Conservation (phyloP, 768 basidiomycete species). For the Pholiota microspora region DNA sequence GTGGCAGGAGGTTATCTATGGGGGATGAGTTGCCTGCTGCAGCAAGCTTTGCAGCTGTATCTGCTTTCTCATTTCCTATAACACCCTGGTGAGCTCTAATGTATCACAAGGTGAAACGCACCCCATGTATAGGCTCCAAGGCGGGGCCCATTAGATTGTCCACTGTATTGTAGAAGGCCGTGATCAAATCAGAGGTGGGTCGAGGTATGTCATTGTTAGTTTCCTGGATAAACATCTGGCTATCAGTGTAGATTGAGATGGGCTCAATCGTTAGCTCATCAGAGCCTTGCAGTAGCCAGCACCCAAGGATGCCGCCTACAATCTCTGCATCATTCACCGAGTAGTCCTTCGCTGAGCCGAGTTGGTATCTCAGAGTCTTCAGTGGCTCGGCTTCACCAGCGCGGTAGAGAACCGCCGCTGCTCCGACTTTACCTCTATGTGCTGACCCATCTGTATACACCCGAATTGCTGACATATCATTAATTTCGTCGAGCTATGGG, state of each 20-base stretch:
- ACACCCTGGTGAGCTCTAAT: background rate
- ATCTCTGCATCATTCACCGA: background rate
- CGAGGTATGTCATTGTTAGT: background rate
- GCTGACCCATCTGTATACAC: constrained; percentile 15
- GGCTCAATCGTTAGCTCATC: background rate
- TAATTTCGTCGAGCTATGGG: background rate
- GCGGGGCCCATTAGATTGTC: background rate
- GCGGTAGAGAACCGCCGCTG: constrained; percentile 14
- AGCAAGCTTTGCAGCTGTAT: background rate
- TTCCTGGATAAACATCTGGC: background rate
- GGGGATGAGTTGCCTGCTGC: background rate
- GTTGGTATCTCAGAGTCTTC: background rate
- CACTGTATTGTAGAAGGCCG: background rate
- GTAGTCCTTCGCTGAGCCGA: background rate
- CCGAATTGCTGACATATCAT: background rate
- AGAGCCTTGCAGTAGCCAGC: background rate
- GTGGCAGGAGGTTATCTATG: too few species aligned
- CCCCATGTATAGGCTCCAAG: background rate
- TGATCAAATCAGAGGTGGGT: background rate
- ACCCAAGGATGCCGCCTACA: background rate
- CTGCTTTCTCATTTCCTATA: background rate
- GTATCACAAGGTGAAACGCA: background rate
- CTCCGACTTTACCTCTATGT: constrained; percentile 16
- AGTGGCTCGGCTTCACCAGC: background rate
- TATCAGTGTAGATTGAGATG: background rate